Conservation (phyloP, 2,329 filamentous ascomycete genomes). For the Aspergillus eucalypticola region DNA sequence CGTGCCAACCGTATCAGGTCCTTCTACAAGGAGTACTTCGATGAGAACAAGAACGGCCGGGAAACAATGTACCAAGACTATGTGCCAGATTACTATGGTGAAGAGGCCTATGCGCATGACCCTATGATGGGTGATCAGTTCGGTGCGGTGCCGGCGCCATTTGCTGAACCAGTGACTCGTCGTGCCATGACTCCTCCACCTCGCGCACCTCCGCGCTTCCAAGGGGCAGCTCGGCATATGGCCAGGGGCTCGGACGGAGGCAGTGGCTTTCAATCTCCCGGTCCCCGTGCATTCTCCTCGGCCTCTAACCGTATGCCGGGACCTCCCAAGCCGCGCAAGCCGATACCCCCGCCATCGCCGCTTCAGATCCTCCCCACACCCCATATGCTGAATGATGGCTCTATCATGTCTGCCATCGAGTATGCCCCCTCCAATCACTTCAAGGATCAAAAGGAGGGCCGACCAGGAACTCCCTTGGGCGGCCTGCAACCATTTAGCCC, state of each 20-base stretch:
- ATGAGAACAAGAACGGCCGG: slow-evolving; percentile 66
- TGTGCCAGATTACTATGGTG: slow-evolving; percentile 68
- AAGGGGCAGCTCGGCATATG: slow-evolving; percentile 47
- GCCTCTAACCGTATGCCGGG: slow-evolving; percentile 52
- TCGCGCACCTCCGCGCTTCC: slow-evolving; percentile 61
- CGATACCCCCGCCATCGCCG: slow-evolving; percentile 69
- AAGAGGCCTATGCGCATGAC: slow-evolving; percentile 61
- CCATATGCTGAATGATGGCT: slow-evolving; percentile 79
- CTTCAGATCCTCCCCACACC: slow-evolving; percentile 81
- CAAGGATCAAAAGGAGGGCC: slow-evolving; percentile 68
- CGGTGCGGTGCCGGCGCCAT: slow-evolving; percentile 55
- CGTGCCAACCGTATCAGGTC: slow-evolving; percentile 95
- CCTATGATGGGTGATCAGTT: slow-evolving; percentile 36
- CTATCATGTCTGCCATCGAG: slow-evolving; percentile 70
- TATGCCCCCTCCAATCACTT: slow-evolving; percentile 78
- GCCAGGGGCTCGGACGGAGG: slow-evolving; percentile 48
- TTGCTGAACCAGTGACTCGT: slow-evolving; percentile 79
- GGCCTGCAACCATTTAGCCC: slow-evolving; percentile 69
- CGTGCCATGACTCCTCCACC: slow-evolving; percentile 96
- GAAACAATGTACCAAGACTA: slow-evolving; percentile 74
- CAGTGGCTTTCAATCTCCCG: slow-evolving; percentile 35
- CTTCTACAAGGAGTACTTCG: slow-evolving; percentile 99
- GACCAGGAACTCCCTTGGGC: slow-evolving; percentile 62
- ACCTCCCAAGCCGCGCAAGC: slow-evolving; percentile 54
- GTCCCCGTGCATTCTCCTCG: slow-evolving; percentile 66